Base-by-base conservation (phyloP, 768 basidiomycete species). In the Dacryopinax spathularia region DNA sequence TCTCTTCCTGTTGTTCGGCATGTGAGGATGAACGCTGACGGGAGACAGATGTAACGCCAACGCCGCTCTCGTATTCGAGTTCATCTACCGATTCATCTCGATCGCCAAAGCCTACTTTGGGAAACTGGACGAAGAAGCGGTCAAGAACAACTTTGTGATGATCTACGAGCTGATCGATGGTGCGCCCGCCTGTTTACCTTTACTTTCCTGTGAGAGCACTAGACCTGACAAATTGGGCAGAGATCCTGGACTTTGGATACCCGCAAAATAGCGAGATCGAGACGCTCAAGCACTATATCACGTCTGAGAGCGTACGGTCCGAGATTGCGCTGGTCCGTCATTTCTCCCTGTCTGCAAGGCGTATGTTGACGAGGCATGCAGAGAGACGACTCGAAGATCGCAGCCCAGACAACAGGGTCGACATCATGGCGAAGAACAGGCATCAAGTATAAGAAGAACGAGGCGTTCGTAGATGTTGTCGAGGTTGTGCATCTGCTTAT, bases 251-350 rank as follows among this genome's bases (percentile, higher is more conserved):
- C 76, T 98, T 97, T 75, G 96, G 96, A 61, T 99, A 94, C 75
- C 96, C 96, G 18, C 96, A 99, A 75, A 99, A 97, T 73, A 96
- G 95, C 66, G 96, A 99, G 74, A 91, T 89, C 56, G 96, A 99
- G 72, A 95, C 96, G 1, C 79, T 99, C 59, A 98, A 99, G 76
- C 87, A 88, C 64, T 98, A 96, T 73, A 98, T 99, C 67, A 99
- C 96, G 22, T 97, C 95, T 0, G 95, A 98, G 75, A 93, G 93
- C 67, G 85, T 98, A 41, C 87, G 94, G 65, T 81, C 89, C 2
- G 82, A 87, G n/a, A 83, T 87, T 65, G 89, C 88, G 39, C 85
- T 88, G 39, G 93, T 94, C 68, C 22, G 86, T n/a, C 73, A 33
- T 41, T 31, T 43, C 16, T 68, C 33, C 31, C 34, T 48, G 62